Evolutionary conservation across 768 basidiomycete genomes (phyloP).

Genomic region (Filobasidium floriforme): DNA sequence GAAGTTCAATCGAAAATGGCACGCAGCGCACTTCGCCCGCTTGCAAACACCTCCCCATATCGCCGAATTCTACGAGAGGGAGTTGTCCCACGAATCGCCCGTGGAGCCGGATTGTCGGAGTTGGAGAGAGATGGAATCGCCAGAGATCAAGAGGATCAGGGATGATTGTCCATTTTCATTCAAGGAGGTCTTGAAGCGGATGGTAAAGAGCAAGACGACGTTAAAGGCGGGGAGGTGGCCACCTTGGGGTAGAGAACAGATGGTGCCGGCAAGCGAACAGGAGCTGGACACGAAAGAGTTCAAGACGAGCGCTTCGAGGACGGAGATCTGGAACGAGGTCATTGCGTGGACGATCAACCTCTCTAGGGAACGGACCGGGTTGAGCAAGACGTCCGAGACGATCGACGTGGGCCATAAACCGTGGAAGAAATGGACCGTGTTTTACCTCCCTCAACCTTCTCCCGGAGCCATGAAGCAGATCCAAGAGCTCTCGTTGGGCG

Average conservation of each 20-base stretch:
- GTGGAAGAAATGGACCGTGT: constrained; percentile 10
- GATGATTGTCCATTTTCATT: too few relatives aligned
- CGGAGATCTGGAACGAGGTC: neutral
- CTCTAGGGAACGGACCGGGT: constrained; percentile 9
- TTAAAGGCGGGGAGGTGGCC: neutral
- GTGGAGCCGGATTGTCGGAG: constrained; percentile 2
- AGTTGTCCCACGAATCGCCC: neutral
- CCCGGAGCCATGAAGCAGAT: constrained; percentile 26
- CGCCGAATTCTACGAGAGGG: neutral
- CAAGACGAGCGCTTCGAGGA: neutral
- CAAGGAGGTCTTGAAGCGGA: neutral
- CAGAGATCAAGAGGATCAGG: too few relatives aligned
- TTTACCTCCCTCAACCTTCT: constrained; percentile 35
- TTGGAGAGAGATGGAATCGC: neutral
- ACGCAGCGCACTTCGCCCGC: neutral
- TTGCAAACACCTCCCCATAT: constrained; percentile 3
- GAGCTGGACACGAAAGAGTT: neutral
- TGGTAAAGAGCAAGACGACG: neutral
- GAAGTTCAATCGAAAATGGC: neutral
- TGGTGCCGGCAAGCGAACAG: neutral
- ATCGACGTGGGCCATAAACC: constrained; percentile 2
- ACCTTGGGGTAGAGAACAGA: neutral
- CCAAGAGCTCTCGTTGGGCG: constrained; percentile 22
- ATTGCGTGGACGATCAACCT: constrained; percentile 9
- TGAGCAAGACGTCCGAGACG: neutral